Conservation (phyloP, 23 red algal species). For the Gracilaria gracilis region DNA sequence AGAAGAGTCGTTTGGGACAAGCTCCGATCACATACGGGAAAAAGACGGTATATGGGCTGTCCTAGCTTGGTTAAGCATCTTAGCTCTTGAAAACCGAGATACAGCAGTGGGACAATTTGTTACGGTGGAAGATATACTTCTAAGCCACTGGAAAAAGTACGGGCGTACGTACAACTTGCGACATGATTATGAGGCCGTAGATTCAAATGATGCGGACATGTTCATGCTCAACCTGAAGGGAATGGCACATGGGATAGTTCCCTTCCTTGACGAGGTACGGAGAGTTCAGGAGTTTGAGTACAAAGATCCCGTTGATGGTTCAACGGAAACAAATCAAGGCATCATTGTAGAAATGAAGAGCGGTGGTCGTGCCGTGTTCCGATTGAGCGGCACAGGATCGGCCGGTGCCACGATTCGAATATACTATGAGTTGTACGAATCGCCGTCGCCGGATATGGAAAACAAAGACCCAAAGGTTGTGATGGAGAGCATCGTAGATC, state of each 20-base stretch:
- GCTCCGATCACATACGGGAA: constrained; percentile 89
- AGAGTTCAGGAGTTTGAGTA: constrained; percentile 78
- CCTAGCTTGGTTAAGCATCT: constrained; percentile 90
- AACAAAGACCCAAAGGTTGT: constrained; percentile 51
- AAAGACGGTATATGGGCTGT: constrained; percentile 94
- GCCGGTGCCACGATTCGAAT: constrained; percentile 89
- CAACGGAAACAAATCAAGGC: constrained; percentile 70
- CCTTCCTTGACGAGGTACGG: constrained; percentile 27
- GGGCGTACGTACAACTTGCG: constrained; percentile 92
- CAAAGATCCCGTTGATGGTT: constrained; percentile 89
- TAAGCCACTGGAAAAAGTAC: constrained; percentile 85
- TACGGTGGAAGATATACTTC: constrained; percentile 78
- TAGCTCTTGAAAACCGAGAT: constrained; percentile 67
- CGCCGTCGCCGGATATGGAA: constrained; percentile 12
- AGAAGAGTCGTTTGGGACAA: constrained; percentile 93
- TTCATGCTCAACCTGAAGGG: constrained; percentile 69
- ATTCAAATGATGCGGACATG: constrained; percentile 50
- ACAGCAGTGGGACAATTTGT: constrained; percentile 40
- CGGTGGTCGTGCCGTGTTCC: constrained; percentile 76
- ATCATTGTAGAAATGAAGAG: constrained; percentile 34
- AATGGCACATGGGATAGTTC: constrained; percentile 34
- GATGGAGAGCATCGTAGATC: constrained; percentile 66
- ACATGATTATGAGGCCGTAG: constrained; percentile 90
- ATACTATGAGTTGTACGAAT: constrained; percentile 89
- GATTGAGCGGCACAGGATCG: constrained; percentile 94